A percentile compares a stretch with the other conserved stretches of the same genome.
Evolutionary conservation across 129 eudicot genomes (phyloP).

Genomic region (Daucus carota): DH1_v3.0 NC_030386.2:22630501-22631000

Average conservation of each 20-base stretch:
- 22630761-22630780: slow-evolving; percentile 26
- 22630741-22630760: slow-evolving; percentile 20
- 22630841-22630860: slow-evolving; percentile 52
- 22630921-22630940: not conserved
- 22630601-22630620: slow-evolving; percentile 12
- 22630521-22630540: slow-evolving; percentile 23
- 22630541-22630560: slow-evolving; percentile 27
- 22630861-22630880: not conserved
- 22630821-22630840: slow-evolving; percentile 38
- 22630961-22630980: not conserved
- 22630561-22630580: slow-evolving; percentile 55
- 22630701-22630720: slow-evolving; percentile 11
- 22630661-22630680: slow-evolving; percentile 37
- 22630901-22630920: not conserved
- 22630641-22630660: slow-evolving; percentile 29
- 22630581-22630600: slow-evolving; percentile 20
- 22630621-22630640: slow-evolving; percentile 30
- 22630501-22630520: slow-evolving; percentile 23
- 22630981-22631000: not conserved
- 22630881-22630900: not conserved
- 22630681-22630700: slow-evolving; percentile 35
- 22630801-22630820: slow-evolving; percentile 45
- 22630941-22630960: too few species aligned
- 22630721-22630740: slow-evolving; percentile 12
- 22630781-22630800: slow-evolving; percentile 18